phyloP scores from a whole-genome alignment of 805 yeast species.

The Sugiyamaella boreocaroliniensis region DNA sequence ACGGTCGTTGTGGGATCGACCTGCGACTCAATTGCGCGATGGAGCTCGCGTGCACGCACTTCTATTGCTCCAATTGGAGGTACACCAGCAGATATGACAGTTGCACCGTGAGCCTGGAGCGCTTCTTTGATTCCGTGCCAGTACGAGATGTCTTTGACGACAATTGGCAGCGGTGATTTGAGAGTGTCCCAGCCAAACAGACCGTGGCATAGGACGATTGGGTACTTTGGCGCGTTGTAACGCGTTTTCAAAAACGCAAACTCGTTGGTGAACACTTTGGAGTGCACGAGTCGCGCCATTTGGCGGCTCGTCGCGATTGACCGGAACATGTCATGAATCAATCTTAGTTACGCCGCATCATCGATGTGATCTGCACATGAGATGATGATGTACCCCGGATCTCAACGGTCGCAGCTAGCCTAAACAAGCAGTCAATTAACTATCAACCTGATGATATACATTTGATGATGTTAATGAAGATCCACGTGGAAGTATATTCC shows the following conservation, averaged over 20 bases:
- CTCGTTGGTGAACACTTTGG: constrained; percentile 9
- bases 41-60: constrained; percentile 55
- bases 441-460: too few relatives aligned
- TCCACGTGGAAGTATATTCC: too few relatives aligned
- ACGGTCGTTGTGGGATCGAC: constrained; percentile 34
- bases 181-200: constrained; percentile 70
- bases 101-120: constrained; percentile 54
- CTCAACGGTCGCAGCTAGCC: not conserved
- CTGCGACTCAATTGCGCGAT: constrained; percentile 41
- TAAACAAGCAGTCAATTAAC: too few relatives aligned
- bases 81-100: constrained; percentile 65
- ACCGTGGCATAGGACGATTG: constrained; percentile 82
- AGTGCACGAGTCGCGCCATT: not conserved
- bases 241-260: constrained; percentile 28
- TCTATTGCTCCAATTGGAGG: constrained; percentile 76
- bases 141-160: constrained; percentile 49
- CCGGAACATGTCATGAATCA: not conserved
- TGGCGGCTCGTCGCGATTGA: not conserved
- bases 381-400: not conserved
- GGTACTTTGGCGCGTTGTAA: constrained; percentile 57
- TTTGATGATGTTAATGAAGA: too few relatives aligned
- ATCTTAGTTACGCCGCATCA: not conserved
- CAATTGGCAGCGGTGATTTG: constrained; percentile 34
- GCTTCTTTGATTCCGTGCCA: constrained; percentile 75
- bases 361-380: not conserved